Conservation (phyloP, 2,329 filamentous ascomycete genomes). For the Paecilomyces niveus region DNA sequence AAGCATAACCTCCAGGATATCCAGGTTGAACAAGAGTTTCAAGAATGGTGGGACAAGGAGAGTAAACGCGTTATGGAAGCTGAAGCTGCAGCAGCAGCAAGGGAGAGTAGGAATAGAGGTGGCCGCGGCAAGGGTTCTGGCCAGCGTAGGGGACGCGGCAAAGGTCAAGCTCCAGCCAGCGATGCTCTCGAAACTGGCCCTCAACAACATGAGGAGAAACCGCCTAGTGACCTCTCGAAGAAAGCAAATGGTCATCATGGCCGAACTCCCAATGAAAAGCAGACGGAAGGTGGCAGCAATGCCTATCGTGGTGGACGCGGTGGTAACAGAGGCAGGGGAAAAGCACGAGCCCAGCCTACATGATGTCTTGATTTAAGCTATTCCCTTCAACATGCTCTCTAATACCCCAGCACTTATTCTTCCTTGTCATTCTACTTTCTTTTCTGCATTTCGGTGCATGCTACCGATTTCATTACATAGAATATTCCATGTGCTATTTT, state of each 20-base stretch:
- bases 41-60: conserved; percentile 51
- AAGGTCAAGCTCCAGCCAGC: conserved; percentile 4
- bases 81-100: conserved; percentile 5
- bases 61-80: conserved; percentile 29
- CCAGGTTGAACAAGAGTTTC: conserved; percentile 92
- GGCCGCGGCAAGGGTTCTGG: neutral
- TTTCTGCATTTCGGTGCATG: neutral
- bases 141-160: conserved; percentile 2
- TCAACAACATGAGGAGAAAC: neutral
- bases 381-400: neutral
- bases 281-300: conserved; percentile 7
- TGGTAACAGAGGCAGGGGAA: neutral
- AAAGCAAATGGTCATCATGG: neutral
- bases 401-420: neutral
- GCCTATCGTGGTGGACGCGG: neutral
- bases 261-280: neutral
- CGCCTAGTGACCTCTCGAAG: neutral
- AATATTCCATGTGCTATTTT: neutral
- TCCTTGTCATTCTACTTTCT: neutral
- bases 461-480: neutral
- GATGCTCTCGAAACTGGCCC: neutral
- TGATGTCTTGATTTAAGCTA: neutral
- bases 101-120: conserved; percentile 4
- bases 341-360: neutral
- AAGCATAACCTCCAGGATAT: conserved; percentile 91